Conservation (phyloP, 495 filamentous ascomycete species). For the Xylaria castorea region DNA sequence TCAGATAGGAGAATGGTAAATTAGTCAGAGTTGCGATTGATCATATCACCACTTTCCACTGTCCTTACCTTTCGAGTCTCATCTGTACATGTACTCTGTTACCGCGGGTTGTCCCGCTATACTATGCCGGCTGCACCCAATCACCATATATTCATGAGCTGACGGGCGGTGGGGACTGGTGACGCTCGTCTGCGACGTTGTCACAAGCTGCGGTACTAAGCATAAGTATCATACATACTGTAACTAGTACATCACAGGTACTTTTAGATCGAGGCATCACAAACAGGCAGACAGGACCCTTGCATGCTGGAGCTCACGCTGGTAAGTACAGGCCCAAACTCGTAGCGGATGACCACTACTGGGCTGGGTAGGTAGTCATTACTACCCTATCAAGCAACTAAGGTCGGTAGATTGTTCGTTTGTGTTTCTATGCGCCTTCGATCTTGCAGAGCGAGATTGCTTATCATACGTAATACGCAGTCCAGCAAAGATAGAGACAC, state of each 20-base stretch:
- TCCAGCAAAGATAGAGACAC: background rate
- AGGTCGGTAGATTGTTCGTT: conserved; percentile 18
- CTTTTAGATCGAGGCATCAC: conserved; percentile 13
- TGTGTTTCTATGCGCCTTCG: conserved; percentile 7
- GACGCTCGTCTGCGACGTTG: background rate
- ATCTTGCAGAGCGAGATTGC: conserved; percentile 16
- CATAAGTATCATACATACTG: conserved; percentile 3
- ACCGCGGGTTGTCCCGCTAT: conserved; percentile 16
- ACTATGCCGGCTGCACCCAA: conserved; percentile 9
- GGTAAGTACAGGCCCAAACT: background rate
- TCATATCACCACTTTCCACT: background rate
- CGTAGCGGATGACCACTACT: conserved; percentile 17
- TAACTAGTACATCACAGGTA: conserved; percentile 2
- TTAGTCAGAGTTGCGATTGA: background rate
- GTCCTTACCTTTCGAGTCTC: background rate
- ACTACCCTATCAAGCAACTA: conserved; percentile 17
- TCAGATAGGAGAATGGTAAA: background rate
- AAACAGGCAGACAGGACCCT: conserved; percentile 15
- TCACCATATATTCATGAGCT: conserved; percentile 3
- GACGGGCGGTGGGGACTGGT: background rate
- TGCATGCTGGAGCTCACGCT: background rate
- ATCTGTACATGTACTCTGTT: conserved; percentile 1
- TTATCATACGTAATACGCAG: conserved; percentile 15
- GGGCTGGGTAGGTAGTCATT: conserved; percentile 5
- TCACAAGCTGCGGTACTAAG: background rate